Evolutionary conservation across 2,329 filamentous ascomycete genomes (phyloP), one percentile per base, ranked within the genome.

Genomic region (Xylaria sp.): DNA sequence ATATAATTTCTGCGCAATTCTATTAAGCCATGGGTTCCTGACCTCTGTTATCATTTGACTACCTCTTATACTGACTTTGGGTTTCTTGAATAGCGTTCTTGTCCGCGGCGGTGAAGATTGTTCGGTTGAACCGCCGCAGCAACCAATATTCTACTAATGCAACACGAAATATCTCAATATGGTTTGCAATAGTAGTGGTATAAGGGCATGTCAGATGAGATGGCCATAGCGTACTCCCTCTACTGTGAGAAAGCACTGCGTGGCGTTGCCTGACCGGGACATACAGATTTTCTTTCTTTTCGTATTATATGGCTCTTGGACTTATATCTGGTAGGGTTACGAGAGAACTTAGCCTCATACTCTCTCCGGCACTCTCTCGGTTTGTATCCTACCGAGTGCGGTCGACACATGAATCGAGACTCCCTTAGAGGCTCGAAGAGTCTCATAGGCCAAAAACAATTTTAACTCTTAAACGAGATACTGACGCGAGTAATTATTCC

Each of bases 101-200:
- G 70, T 72, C 25, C 65, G 70, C 15, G 70, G 70, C 13, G 70
- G 70, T 4, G 70, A 72, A 54, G 51, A 68, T 34, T 72, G 70
- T 48, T 57, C 68, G 6, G 50, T 15, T 9, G 68, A 70, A 1
- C 28, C 57, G 18, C 57, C 58, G 15, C 68, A 72, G 55, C 50
- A 63, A n/a, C 46, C 56, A 3, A 61, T 72, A 32, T 70, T 72
- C 44, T 72, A 72, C 44, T 72, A 48, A 28, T 9, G 18, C 5
- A 12, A 18, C 18, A n/a, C 13, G 28, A n/a, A 12, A 55, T 9
- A 23, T 32, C 13, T 15, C 13, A 20, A 7, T 28, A 55, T 32
- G 4, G 20, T 7, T 20, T 7, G 7, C 28, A 1, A 37, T 12
- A 18, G 13, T 55, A 18, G 12, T 5, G 2, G 9, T 34, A 34